Conservation (phyloP, 2,329 filamentous ascomycete species). For the Dothiorella sarmentorum region DNA sequence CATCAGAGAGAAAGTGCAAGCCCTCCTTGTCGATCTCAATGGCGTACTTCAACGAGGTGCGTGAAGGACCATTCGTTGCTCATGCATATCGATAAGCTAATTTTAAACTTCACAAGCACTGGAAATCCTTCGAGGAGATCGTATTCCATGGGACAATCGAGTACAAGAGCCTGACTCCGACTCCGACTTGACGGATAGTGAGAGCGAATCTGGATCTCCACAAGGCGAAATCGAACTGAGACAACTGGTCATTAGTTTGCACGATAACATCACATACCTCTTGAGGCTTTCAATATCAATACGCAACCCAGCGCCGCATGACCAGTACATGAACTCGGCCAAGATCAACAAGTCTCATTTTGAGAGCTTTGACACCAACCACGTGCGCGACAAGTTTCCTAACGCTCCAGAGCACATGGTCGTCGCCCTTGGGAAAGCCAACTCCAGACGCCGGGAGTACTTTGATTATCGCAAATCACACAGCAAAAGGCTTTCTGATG, state of each 20-base stretch:
- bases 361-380: constrained; percentile 28
- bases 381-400: constrained; percentile 28
- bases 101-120: constrained; percentile 3
- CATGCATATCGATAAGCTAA: no score
- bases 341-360: constrained; percentile 28
- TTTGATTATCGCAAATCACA: constrained; percentile 34
- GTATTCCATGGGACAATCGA: constrained; percentile 24
- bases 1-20: constrained; percentile 23
- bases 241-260: constrained; percentile 23
- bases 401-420: constrained; percentile 19
- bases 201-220: neutral
- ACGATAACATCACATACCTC: constrained; percentile 29
- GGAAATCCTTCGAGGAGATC: constrained; percentile 22
- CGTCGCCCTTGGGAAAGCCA: constrained; percentile 30
- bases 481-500: constrained; percentile 28
- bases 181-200: constrained; percentile 14
- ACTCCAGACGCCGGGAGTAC: constrained; percentile 32
- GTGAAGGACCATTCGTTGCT: no score
- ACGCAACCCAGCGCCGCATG: constrained; percentile 32
- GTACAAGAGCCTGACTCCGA: constrained; percentile 20
- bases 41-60: neutral
- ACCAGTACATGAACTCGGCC: constrained; percentile 26
- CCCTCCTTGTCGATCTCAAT: neutral
- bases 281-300: constrained; percentile 34
- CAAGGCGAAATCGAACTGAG: constrained; percentile 26